phyloP scores from a whole-genome alignment of 139 green algal species.

The Closterium sp. region DNA sequence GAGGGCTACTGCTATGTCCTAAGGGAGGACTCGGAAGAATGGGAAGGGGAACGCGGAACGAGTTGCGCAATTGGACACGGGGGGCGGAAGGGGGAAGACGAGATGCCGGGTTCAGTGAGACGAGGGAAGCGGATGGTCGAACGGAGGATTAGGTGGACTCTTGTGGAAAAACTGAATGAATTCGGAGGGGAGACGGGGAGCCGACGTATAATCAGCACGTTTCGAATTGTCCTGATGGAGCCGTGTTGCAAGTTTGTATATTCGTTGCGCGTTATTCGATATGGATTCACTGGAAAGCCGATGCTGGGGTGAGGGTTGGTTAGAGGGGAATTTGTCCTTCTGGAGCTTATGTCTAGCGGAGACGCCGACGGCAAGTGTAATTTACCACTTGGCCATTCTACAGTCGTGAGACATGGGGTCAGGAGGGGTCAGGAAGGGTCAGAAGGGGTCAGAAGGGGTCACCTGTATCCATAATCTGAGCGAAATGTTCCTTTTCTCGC shows the following conservation, averaged over 20 bases:
- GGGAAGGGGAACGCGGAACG: too few species aligned
- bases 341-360: background rate
- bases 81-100: background rate
- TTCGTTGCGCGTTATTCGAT: background rate
- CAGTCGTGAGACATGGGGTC: background rate
- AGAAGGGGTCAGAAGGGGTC: background rate
- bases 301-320: background rate
- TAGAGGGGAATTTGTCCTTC: background rate
- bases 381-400: background rate
- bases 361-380: background rate
- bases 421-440: background rate
- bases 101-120: background rate
- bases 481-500: background rate
- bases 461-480: background rate
- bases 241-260: background rate
- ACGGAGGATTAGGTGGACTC: too few species aligned
- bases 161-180: background rate
- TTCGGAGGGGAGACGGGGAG: too few species aligned
- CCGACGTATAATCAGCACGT: background rate
- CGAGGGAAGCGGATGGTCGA: background rate
- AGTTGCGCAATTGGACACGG: too few species aligned
- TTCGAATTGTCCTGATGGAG: background rate
- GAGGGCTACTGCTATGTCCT: too few species aligned
- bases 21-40: too few species aligned
- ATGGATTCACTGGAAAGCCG: background rate